Percentiles rank a stretch among this genome's conserved stretches.
These are phyloP conservation scores for Septoria petroselini DNA, from an alignment of 2,329 filamentous ascomycete species.

Conservation along the genomic window DNA sequence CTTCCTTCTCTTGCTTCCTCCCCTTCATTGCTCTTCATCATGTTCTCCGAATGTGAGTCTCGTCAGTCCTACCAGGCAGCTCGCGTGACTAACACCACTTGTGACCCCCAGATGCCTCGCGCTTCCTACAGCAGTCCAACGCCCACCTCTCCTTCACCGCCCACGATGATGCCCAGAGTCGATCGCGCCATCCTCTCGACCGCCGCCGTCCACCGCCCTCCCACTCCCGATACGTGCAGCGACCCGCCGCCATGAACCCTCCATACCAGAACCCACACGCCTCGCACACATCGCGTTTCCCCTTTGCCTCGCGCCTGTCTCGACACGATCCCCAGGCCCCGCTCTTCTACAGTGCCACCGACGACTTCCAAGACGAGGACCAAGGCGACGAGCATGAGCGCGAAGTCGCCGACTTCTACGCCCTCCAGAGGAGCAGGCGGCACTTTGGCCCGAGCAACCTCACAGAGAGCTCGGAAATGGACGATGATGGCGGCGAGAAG, in stretches of 20 bases:
- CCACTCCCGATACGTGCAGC: constrained; percentile 49
- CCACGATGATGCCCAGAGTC: constrained; percentile 39
- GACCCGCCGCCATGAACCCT: constrained; percentile 54
- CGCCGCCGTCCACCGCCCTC: constrained; percentile 43
- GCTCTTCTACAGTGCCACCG: constrained; percentile 87
- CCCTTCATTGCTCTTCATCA: constrained; percentile 39
- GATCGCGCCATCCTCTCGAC: constrained; percentile 48
- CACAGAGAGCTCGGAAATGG: constrained; percentile 80
- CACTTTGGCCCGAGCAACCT: constrained; percentile 82
- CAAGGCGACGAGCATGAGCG: constrained; percentile 61
- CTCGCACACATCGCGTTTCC: constrained; percentile 70
- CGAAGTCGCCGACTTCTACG: constrained; percentile 91
- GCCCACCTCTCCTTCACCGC: constrained; percentile 75
- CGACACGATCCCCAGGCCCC: constrained; percentile 69
- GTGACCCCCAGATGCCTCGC: constrained; percentile 77
- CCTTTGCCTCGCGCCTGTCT: constrained; percentile 73
- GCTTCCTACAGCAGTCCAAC: constrained; percentile 94
- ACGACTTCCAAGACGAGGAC: constrained; percentile 89
- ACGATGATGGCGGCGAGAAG: constrained; percentile 56
- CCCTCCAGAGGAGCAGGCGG: constrained; percentile 81
- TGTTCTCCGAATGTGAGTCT: constrained; percentile 86
- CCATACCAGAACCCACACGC: constrained; percentile 71
- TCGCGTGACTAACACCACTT: constrained; percentile 45
- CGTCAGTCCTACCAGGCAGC: constrained; percentile 19
- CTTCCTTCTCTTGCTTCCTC: no score